Conservation (phyloP, 2,329 filamentous ascomycete genomes). For the Fusarium tupiense region DNA sequence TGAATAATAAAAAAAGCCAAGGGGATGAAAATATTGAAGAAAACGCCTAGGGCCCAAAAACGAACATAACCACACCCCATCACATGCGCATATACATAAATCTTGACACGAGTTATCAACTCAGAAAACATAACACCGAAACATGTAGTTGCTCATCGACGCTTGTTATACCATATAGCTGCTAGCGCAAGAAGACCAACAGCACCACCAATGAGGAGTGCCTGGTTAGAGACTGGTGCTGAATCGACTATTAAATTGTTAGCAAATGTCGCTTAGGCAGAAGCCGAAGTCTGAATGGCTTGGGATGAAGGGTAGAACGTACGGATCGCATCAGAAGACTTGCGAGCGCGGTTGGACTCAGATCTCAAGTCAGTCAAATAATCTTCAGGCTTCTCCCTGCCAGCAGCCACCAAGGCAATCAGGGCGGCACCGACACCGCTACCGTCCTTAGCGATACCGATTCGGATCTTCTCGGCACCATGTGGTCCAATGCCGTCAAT, state of each 20-base stretch:
- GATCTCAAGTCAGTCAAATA: slow-evolving; percentile 54
- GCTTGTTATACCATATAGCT: slow-evolving; percentile 51
- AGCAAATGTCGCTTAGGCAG: slow-evolving; percentile 20
- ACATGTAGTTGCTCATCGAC: slow-evolving; percentile 29
- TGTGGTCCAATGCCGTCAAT: slow-evolving; percentile 80
- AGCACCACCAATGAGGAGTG: slow-evolving; percentile 48
- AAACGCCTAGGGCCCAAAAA: slow-evolving; percentile 27
- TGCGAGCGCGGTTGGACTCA: slow-evolving; percentile 49
- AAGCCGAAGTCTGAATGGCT: slow-evolving; percentile 3
- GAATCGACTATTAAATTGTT: slow-evolving; percentile 46
- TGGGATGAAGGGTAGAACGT: slow-evolving; percentile 32
- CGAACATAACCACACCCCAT: slow-evolving; percentile 23
- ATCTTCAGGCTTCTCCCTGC: slow-evolving; percentile 65
- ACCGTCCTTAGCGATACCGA: slow-evolving; percentile 97
- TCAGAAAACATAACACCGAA: neutral
- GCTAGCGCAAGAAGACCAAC: slow-evolving; percentile 52
- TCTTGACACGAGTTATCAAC: slow-evolving; percentile 3
- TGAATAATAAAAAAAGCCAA: neutral
- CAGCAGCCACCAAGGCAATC: slow-evolving; percentile 88
- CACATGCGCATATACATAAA: slow-evolving; percentile 28
- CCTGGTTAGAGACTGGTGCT: slow-evolving; percentile 43
- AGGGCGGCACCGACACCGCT: slow-evolving; percentile 85
- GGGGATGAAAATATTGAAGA: neutral
- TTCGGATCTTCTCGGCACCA: slow-evolving; percentile 87
- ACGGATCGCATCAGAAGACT: slow-evolving; percentile 46